Conservation (phyloP, 148 eudicot genomes). For the Cornus florida region DNA sequence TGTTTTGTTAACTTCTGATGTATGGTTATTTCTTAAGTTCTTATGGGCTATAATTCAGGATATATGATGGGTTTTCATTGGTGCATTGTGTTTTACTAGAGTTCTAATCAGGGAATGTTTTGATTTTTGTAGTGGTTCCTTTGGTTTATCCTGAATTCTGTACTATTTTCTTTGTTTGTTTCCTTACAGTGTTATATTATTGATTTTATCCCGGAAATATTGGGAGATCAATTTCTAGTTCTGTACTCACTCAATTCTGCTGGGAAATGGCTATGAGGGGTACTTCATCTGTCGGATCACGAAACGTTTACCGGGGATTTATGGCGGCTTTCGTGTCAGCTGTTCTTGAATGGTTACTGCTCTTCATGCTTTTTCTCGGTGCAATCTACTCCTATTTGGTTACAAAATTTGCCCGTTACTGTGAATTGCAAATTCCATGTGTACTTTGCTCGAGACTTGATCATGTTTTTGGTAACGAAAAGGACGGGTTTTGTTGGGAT, state of each 20-base stretch:
- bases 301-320: slow-evolving; percentile 24
- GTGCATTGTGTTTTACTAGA: not conserved
- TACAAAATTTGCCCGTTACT: slow-evolving; percentile 72
- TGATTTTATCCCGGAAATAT: slow-evolving; percentile 7
- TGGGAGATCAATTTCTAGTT: not conserved
- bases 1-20: not conserved
- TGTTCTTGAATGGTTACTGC: slow-evolving; percentile 76
- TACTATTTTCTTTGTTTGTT: not conserved
- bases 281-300: slow-evolving; percentile 29
- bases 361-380: slow-evolving; percentile 61
- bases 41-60: not conserved
- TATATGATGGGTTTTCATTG: not conserved
- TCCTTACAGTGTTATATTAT: not conserved
- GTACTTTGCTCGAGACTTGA: slow-evolving; percentile 91
- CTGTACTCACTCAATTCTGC: slow-evolving; percentile 12
- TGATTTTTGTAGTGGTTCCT: not conserved
- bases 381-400: slow-evolving; percentile 68
- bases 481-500: slow-evolving; percentile 64
- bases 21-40: not conserved
- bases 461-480: slow-evolving; percentile 61
- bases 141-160: not conserved
- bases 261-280: slow-evolving; percentile 44
- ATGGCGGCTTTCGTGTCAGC: slow-evolving; percentile 53
- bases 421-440: slow-evolving; percentile 73
- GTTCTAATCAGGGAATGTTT: too few relatives aligned